Conservation (phyloP, 352 stramenopile genomes). For the Phytophthora sansomeana region DNA sequence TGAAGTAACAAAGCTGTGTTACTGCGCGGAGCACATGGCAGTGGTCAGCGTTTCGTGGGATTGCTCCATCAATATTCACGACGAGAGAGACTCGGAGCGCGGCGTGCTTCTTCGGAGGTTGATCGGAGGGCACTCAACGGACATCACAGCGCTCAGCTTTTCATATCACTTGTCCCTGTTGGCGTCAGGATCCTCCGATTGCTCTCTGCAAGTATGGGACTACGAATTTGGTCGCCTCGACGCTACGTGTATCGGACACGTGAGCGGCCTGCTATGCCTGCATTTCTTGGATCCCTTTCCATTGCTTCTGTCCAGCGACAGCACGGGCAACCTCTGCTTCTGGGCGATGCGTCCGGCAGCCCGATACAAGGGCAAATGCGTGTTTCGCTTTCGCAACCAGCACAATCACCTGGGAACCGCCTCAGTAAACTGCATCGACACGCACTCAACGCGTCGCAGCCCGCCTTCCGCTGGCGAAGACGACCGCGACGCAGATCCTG, state of each 20-base stretch:
- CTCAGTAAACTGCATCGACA: constrained; percentile 57
- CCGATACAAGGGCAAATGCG: constrained; percentile 72
- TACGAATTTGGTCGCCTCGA: constrained; percentile 90
- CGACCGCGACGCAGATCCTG: constrained; percentile 22
- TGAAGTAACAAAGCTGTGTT: constrained; percentile 83
- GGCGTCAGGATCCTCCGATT: constrained; percentile 76
- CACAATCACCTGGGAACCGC: constrained; percentile 45
- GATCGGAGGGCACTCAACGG: constrained; percentile 69
- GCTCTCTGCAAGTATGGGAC: constrained; percentile 83
- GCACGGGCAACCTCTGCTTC: constrained; percentile 75
- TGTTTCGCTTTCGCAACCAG: constrained; percentile 80
- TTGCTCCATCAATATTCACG: constrained; percentile 82
- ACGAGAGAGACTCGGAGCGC: constrained; percentile 84
- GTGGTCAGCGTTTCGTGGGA: constrained; percentile 89
- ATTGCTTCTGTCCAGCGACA: constrained; percentile 74
- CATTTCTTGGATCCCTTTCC: constrained; percentile 81
- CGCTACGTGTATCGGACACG: constrained; percentile 76
- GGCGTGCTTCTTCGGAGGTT: constrained; percentile 81
- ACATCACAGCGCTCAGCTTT: constrained; percentile 85
- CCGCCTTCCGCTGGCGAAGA: constrained; percentile 21
- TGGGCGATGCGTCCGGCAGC: constrained; percentile 75
- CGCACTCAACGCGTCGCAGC: constrained; percentile 33
- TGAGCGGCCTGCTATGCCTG: constrained; percentile 69
- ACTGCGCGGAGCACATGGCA: constrained; percentile 87
- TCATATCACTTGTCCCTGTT: constrained; percentile 81